phyloP scores from a whole-genome alignment of 2,329 filamentous ascomycete genomes.

The Botrytis paeoniae region DNA sequence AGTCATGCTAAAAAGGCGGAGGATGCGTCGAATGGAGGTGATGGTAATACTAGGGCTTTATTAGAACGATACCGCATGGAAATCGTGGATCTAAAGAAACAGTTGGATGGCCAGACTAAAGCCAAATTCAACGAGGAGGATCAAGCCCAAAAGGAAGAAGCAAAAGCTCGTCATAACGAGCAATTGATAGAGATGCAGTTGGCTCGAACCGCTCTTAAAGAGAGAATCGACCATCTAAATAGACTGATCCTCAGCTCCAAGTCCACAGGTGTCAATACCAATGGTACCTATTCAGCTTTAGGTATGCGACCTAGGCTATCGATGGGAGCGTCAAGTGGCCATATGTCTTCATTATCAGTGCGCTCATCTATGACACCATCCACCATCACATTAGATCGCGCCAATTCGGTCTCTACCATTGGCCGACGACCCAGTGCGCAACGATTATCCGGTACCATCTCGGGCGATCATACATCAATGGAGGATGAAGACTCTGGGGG shows the following conservation, averaged over 20 bases:
- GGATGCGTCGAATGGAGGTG: slow-evolving; percentile 72
- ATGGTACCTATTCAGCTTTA: slow-evolving; percentile 67
- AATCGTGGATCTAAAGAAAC: slow-evolving; percentile 74
- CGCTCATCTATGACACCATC: slow-evolving; percentile 71
- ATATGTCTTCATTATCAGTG: slow-evolving; percentile 53
- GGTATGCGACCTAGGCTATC: slow-evolving; percentile 63
- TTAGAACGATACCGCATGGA: slow-evolving; percentile 84
- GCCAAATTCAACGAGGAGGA: slow-evolving; percentile 66
- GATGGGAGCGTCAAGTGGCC: slow-evolving; percentile 36
- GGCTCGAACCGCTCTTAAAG: slow-evolving; percentile 90
- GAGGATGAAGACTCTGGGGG: slow-evolving; percentile 69
- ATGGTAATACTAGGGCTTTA: slow-evolving; percentile 81
- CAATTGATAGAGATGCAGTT: slow-evolving; percentile 99
- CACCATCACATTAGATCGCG: slow-evolving; percentile 54
- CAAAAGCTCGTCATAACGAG: slow-evolving; percentile 85
- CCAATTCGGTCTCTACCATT: slow-evolving; percentile 50
- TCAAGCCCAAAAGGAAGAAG: slow-evolving; percentile 71
- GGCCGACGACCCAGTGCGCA: slow-evolving; percentile 30
- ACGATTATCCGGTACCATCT: slow-evolving; percentile 26
- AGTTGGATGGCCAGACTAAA: slow-evolving; percentile 81
- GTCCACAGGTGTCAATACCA: slow-evolving; percentile 86
- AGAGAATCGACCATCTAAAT: slow-evolving; percentile 96
- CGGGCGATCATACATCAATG: slow-evolving; percentile 30
- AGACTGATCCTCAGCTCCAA: slow-evolving; percentile 93
- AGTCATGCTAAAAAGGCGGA: slow-evolving; percentile 95